Evolutionary conservation across 192 early-diverging fungal genomes (phyloP).

Genomic region (Mycoemilia scoparia): DNA sequence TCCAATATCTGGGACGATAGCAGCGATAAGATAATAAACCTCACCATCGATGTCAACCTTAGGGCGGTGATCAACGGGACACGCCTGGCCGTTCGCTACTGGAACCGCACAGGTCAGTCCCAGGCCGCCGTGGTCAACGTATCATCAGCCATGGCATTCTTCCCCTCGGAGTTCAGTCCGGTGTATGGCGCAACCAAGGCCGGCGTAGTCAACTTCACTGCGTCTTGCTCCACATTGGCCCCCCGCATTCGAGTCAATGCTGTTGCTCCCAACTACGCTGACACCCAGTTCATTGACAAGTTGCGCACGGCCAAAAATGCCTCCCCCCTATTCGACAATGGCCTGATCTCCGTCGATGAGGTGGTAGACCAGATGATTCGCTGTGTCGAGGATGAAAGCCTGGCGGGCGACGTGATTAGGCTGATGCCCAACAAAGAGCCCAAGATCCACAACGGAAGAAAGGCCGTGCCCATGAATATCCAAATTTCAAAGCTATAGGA

Average conservation of each 20-base stretch:
- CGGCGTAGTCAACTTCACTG: constrained; percentile 46
- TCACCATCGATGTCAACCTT: constrained; percentile 53
- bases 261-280: constrained; percentile 37
- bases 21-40: constrained; percentile 25
- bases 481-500: too few relatives aligned
- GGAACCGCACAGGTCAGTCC: constrained; percentile 23
- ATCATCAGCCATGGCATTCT: constrained; percentile 52
- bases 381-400: constrained; percentile 36
- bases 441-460: constrained; percentile 19
- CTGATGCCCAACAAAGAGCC: constrained; percentile 13
- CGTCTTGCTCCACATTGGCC: constrained; percentile 23
- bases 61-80: constrained; percentile 60
- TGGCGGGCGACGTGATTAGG: constrained; percentile 30
- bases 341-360: constrained; percentile 18
- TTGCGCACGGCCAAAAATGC: constrained; percentile 2
- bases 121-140: constrained; percentile 64
- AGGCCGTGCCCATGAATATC: constrained; percentile 17
- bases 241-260: constrained; percentile 40
- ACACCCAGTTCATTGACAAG: constrained; percentile 30
- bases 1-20: constrained; percentile 20
- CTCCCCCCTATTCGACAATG: constrained; percentile 7
- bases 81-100: constrained; percentile 41
- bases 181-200: constrained; percentile 63
- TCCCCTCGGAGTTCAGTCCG: constrained; percentile 33
- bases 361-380: constrained; percentile 38